phyloP scores from a whole-genome alignment of 1,139 yeast species.

The Candida sp. region DNA sequence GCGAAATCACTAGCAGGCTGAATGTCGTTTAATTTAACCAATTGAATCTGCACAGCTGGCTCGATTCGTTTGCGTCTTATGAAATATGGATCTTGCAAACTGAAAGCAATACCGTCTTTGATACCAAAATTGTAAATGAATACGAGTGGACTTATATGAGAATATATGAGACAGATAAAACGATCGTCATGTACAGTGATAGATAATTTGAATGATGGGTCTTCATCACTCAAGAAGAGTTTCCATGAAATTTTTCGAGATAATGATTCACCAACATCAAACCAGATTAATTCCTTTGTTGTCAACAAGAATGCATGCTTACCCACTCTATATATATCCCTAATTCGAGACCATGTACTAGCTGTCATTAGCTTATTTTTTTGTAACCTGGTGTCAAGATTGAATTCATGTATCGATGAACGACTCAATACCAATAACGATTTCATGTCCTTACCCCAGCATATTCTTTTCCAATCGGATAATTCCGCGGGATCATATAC shows the following conservation, averaged over 20 bases:
- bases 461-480: constrained; percentile 52
- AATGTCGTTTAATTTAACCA: constrained; percentile 10
- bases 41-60: constrained; percentile 13
- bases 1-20: constrained; percentile 1
- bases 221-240: constrained; percentile 55
- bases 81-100: constrained; percentile 22
- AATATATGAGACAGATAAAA: constrained; percentile 34
- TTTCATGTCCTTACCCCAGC: constrained; percentile 37
- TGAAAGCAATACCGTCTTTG: constrained; percentile 30
- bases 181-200: constrained; percentile 18
- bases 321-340: constrained; percentile 36
- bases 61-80: constrained; percentile 10
- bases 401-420: constrained; percentile 34
- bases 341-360: constrained; percentile 53
- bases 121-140: constrained; percentile 43
- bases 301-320: constrained; percentile 48
- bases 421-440: constrained; percentile 43
- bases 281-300: constrained; percentile 56
- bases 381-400: constrained; percentile 15
- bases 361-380: constrained; percentile 42
- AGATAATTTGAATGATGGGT: constrained; percentile 49
- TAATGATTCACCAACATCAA: constrained; percentile 22
- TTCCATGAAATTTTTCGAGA: constrained; percentile 63
- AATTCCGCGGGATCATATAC: constrained; percentile 46
- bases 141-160: constrained; percentile 39